A percentile compares a stretch with the other conserved stretches of the same genome.
Evolutionary conservation across 2,329 filamentous ascomycete species (phyloP).

Genomic region (Penicillium sp.): DNA sequence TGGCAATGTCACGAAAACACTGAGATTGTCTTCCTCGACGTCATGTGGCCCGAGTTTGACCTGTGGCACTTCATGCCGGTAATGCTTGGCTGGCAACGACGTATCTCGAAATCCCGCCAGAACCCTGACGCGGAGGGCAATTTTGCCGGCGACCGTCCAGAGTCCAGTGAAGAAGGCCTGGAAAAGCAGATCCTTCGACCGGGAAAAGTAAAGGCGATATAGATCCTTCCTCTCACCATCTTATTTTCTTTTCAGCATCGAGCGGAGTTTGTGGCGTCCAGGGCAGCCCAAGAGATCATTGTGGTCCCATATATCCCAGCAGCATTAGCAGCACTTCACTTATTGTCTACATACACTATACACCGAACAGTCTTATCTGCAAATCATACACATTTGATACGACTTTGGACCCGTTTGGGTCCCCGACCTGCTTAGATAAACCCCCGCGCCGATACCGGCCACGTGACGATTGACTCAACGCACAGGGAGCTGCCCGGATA

Average conservation of each 20-base stretch:
- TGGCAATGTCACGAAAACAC: conserved; percentile 96
- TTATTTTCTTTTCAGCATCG: conserved; percentile 19
- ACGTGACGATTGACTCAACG: conserved; percentile 28
- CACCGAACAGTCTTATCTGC: background rate
- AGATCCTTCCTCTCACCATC: conserved; percentile 12
- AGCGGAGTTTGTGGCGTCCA: conserved; percentile 20
- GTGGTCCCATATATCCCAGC: conserved; percentile 12
- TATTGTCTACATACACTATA: conserved; percentile 1
- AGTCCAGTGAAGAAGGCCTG: conserved; percentile 26
- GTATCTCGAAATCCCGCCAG: conserved; percentile 61
- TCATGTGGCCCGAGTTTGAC: conserved; percentile 94
- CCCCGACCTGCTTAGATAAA: conserved; percentile 11
- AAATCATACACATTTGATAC: background rate
- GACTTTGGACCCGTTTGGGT: background rate
- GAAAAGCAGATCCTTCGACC: conserved; percentile 20
- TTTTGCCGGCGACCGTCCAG: conserved; percentile 51
- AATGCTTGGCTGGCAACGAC: conserved; percentile 81
- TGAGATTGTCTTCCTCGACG: conserved; percentile 86
- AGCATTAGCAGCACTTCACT: conserved; percentile 16
- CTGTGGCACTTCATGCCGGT: conserved; percentile 92
- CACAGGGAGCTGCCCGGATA: conserved; percentile 13
- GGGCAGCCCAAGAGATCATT: conserved; percentile 10
- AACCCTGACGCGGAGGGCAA: conserved; percentile 59
- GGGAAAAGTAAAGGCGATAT: conserved; percentile 33
- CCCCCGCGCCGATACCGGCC: conserved; percentile 29